Percentiles rank a stretch among this genome's conserved stretches.
phyloP scores from a whole-genome alignment of 306 rosid genomes.

The Cucurbita ficifolia region DNA sequence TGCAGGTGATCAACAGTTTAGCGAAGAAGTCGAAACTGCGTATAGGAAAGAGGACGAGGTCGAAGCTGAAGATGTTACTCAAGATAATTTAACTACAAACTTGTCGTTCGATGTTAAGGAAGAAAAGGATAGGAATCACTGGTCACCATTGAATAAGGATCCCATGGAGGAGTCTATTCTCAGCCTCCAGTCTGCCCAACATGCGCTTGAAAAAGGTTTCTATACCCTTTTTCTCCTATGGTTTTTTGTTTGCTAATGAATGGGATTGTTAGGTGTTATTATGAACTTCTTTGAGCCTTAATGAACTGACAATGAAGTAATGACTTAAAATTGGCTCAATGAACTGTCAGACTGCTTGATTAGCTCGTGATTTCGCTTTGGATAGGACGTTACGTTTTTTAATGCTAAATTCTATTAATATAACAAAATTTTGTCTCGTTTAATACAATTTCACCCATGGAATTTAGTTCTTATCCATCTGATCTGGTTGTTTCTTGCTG shows the following conservation, averaged over 20 bases:
- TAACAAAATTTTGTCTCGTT: not conserved
- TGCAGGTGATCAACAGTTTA: constrained; percentile 29
- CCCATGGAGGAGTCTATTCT: constrained; percentile 46
- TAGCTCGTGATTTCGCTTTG: not conserved
- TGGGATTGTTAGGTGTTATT: not conserved
- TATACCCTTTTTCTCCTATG: not conserved
- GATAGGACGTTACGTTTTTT: not conserved
- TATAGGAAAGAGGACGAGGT: constrained; percentile 32
- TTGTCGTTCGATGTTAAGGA: constrained; percentile 34
- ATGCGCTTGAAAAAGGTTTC: constrained; percentile 76
- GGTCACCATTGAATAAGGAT: constrained; percentile 35
- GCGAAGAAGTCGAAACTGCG: constrained; percentile 37
- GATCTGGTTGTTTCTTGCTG: not conserved
- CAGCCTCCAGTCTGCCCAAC: constrained; percentile 59
- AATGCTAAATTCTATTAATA: not conserved
- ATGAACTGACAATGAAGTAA: not conserved
- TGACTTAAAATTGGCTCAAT: not conserved
- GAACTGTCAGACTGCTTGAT: not conserved
- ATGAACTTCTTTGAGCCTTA: not conserved
- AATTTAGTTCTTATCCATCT: not conserved
- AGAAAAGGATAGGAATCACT: constrained; percentile 35
- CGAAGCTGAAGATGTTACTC: constrained; percentile 36
- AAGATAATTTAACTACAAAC: constrained; percentile 31
- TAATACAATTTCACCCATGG: not conserved
- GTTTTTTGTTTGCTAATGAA: not conserved